phyloP scores from a whole-genome alignment of 805 yeast genomes.

The Limtongia smithiae region DNA sequence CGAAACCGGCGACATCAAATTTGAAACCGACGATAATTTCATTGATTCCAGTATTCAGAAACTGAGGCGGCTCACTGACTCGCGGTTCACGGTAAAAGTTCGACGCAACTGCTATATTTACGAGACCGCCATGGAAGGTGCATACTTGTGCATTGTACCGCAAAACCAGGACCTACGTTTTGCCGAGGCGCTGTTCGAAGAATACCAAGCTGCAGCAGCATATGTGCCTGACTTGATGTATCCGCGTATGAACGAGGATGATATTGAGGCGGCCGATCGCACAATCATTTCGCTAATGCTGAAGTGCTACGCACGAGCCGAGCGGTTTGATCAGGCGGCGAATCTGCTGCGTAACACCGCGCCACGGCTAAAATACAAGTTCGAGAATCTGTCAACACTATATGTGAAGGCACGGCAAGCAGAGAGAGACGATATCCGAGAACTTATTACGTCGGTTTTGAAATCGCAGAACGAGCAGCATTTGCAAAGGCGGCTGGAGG shows the following conservation, averaged over 20 bases:
- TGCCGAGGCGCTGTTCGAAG: constrained; percentile 69
- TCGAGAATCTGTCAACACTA: constrained; percentile 7
- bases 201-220: too few species aligned
- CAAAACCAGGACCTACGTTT: constrained; percentile 50
- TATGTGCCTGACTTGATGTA: too few species aligned
- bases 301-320: constrained; percentile 16
- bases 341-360: constrained; percentile 3
- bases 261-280: too few species aligned
- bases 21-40: neutral
- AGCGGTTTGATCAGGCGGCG: constrained; percentile 14
- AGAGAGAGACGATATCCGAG: constrained; percentile 1
- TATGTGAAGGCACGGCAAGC: constrained; percentile 18
- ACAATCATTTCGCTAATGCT: constrained; percentile 12
- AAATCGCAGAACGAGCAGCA: neutral
- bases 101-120: constrained; percentile 51
- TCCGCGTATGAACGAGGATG: too few species aligned
- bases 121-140: constrained; percentile 62
- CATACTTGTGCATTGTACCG: constrained; percentile 38
- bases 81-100: constrained; percentile 33
- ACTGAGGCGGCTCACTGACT: constrained; percentile 2
- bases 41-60: neutral
- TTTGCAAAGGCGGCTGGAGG: too few species aligned
- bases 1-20: neutral
- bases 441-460: neutral
- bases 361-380: constrained; percentile 6